Conservation (phyloP, 345 rosid genomes). For the Cardamine chenopodiifolia region DNA sequence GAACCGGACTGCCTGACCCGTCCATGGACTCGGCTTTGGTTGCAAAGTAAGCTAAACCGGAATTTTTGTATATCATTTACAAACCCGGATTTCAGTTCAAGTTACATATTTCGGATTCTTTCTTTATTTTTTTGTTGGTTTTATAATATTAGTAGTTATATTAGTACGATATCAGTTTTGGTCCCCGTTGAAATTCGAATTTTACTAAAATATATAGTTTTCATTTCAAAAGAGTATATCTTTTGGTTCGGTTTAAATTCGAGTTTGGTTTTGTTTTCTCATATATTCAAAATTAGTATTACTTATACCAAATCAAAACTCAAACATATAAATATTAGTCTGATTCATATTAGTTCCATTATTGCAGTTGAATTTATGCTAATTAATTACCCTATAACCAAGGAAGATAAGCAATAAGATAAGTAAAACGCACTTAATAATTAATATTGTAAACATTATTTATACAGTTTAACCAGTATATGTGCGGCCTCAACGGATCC, state of each 20-base stretch:
- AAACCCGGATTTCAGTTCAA: not conserved
- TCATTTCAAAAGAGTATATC: not conserved
- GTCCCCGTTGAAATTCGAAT: too few relatives aligned
- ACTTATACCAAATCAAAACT: not conserved
- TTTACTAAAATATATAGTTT: too few relatives aligned
- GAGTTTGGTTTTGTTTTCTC: not conserved
- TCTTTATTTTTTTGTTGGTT: not conserved
- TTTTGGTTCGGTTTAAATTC: not conserved
- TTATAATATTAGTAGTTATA: not conserved
- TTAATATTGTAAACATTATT: not conserved
- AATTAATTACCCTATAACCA: not conserved
- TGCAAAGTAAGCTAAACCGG: constrained; percentile 23
- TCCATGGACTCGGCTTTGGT: constrained; percentile 52
- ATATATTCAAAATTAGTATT: not conserved
- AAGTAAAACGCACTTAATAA: not conserved
- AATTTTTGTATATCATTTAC: not conserved
- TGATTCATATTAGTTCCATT: not conserved
- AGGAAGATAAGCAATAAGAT: not conserved
- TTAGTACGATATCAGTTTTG: too few relatives aligned
- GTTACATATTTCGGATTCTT: not conserved
- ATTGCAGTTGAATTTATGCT: not conserved
- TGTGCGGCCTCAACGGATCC: constrained; percentile 49
- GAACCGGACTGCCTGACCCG: constrained; percentile 50
- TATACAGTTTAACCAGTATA: constrained; percentile 37
- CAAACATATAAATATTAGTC: too few relatives aligned